Evolutionary conservation across 306 rosid species (phyloP), one percentile per base, ranked within the genome.

Genomic region (Ormosia emarginata): DNA sequence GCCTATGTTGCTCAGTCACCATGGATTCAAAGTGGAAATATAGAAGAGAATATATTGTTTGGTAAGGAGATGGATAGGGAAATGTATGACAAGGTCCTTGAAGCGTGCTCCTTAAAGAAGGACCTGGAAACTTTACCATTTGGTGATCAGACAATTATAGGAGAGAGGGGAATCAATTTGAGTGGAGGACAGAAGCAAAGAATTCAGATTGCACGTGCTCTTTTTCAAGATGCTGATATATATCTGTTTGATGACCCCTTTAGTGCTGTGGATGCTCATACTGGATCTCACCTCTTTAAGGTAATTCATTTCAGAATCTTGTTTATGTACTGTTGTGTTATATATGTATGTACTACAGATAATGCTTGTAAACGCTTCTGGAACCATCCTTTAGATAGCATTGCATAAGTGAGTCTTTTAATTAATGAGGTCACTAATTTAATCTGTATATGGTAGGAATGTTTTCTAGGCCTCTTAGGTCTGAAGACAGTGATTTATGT

Each of bases 151-250:
- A 90, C 94, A 2, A 78, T 90, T 47, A 88, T 88, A 49, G 91
- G 90, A 61, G 92, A 90, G 77, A 74, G 92, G 69, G 94, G 92
- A 67, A 90, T 88, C 85, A 88, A 90, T 85, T 74, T 91, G 77
- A 91, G 95, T 41, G 93, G 95, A 0, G 93, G 95, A 34, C 93
- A 91, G 70, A 89, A 89, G 76, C 88, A 91, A 78, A 91, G 93
- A 75, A 88, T 91, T 73, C 90, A 91, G 41, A 88, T 89, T 67
- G 95, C 91, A 2, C 83, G 91, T 12, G 86, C 93, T 46, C 61
- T 91, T 17, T 87, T 89, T 67, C 89, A 88, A 81, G 93, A 89
- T 44, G 87, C 83, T 63, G 93, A 91, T 83, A 89, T 91, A 62
- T 91, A 87, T 86, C 79, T 91, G 56, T 84, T 89, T 83, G 95